These are phyloP conservation scores for Candida sphagnicola DNA, from an alignment of 805 yeast species.

Conservation along the genomic window DNA sequence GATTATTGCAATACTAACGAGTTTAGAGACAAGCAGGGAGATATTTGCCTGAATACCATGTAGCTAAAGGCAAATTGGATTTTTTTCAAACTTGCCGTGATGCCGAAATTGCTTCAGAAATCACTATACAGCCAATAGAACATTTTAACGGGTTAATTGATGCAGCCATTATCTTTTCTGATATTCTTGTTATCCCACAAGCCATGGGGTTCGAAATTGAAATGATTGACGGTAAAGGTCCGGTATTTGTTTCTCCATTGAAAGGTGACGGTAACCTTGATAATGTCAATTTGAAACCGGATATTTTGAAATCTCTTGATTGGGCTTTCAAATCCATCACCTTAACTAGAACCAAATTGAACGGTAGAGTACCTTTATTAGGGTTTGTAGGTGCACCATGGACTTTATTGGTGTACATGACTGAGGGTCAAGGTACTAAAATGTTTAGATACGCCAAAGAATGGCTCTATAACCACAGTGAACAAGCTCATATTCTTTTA, in stretches of 20 bases:
- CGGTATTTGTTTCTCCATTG: slow-evolving; percentile 85
- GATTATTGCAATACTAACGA: too few relatives aligned
- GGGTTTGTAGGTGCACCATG: slow-evolving; percentile 99
- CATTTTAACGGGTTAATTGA: slow-evolving; percentile 87
- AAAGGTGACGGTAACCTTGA: slow-evolving; percentile 67
- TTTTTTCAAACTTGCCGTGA: slow-evolving; percentile 95
- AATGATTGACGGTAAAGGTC: slow-evolving; percentile 94
- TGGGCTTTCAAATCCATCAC: slow-evolving; percentile 97
- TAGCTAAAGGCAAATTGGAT: slow-evolving; percentile 79
- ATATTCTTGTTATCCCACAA: slow-evolving; percentile 93
- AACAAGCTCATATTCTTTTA: slow-evolving; percentile 64
- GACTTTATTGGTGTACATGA: slow-evolving; percentile 95
- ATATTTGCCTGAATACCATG: slow-evolving; percentile 86
- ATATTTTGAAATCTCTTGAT: slow-evolving; percentile 70
- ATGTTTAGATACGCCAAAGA: slow-evolving; percentile 87
- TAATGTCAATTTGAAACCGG: slow-evolving; percentile 58
- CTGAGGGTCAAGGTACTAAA: slow-evolving; percentile 95
- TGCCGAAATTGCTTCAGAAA: slow-evolving; percentile 88
- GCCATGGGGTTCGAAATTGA: slow-evolving; percentile 96
- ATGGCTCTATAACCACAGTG: slow-evolving; percentile 83
- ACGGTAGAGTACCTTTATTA: slow-evolving; percentile 88
- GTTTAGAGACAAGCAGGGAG: slow-evolving; percentile 94
- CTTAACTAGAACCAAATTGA: slow-evolving; percentile 76
- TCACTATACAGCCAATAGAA: slow-evolving; percentile 93
- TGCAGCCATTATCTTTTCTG: slow-evolving; percentile 96